Conservation (phyloP, 257 asterid species). For the Solanum piurae region DNA sequence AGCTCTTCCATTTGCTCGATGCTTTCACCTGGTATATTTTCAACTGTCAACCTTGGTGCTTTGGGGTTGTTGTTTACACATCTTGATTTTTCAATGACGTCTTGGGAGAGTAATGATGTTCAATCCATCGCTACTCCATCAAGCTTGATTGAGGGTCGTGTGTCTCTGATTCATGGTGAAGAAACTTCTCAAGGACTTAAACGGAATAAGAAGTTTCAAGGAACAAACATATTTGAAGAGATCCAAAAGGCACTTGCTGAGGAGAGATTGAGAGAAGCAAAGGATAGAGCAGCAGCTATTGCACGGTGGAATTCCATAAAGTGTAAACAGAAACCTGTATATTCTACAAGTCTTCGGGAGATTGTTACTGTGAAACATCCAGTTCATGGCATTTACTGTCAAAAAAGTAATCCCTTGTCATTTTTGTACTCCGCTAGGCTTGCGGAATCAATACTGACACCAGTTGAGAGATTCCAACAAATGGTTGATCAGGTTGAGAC, state of each 20-base stretch:
- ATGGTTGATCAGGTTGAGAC: slow-evolving; percentile 74
- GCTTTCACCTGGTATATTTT: slow-evolving; percentile 41
- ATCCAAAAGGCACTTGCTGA: slow-evolving; percentile 50
- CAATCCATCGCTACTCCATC: slow-evolving; percentile 83
- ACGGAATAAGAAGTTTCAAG: slow-evolving; percentile 33
- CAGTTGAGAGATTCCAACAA: slow-evolving; percentile 70
- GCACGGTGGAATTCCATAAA: slow-evolving; percentile 96
- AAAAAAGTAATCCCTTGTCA: slow-evolving; percentile 47
- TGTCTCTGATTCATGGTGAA: slow-evolving; percentile 21
- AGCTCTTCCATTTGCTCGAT: slow-evolving; percentile 83
- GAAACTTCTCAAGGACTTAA: slow-evolving; percentile 24
- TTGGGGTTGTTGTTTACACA: slow-evolving; percentile 82
- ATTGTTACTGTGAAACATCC: slow-evolving; percentile 66
- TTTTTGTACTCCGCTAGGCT: slow-evolving; percentile 59
- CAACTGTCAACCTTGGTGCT: slow-evolving; percentile 57
- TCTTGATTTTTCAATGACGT: slow-evolving; percentile 69
- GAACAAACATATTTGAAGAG: slow-evolving; percentile 60
- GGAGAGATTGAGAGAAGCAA: slow-evolving; percentile 68
- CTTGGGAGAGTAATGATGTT: slow-evolving; percentile 85
- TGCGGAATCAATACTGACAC: slow-evolving; percentile 66
- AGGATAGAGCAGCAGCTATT: slow-evolving; percentile 63
- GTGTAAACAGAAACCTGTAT: slow-evolving; percentile 79
- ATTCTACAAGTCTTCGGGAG: slow-evolving; percentile 62
- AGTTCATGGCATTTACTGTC: slow-evolving; percentile 38
- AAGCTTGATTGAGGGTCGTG: slow-evolving; percentile 49